phyloP scores from a whole-genome alignment of 176 grass and related monocot species.

The Paspalum vaginatum region DNA sequence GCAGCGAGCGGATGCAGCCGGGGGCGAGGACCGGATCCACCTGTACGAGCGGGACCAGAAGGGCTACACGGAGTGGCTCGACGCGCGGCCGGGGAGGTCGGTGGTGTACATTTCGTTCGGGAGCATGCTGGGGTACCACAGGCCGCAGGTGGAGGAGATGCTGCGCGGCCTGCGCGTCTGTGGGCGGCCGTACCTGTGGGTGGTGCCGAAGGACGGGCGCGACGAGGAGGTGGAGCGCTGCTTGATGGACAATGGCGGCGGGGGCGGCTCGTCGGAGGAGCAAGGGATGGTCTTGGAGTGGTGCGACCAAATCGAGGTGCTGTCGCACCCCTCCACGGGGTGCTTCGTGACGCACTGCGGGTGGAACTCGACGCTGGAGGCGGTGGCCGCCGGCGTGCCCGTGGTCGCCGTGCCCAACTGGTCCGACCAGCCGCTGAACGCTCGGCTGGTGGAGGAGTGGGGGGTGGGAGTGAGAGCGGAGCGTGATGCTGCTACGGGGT shows the following conservation, averaged over 20 bases:
- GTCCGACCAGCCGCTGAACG: conserved; percentile 25
- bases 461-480: conserved; percentile 22
- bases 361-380: conserved; percentile 63
- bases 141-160: conserved; percentile 51
- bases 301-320: conserved; percentile 53
- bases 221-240: neutral
- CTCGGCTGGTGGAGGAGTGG: conserved; percentile 29
- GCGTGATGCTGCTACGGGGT: neutral
- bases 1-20: neutral
- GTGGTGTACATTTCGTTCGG: conserved; percentile 68
- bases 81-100: conserved; percentile 22
- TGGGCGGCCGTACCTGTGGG: conserved; percentile 48
- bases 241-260: neutral
- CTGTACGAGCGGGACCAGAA: conserved; percentile 26
- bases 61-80: conserved; percentile 54
- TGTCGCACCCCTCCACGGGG: conserved; percentile 44
- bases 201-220: conserved; percentile 43
- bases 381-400: neutral
- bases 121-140: conserved; percentile 45
- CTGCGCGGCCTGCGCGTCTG: conserved; percentile 17
- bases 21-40: neutral
- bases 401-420: conserved; percentile 32
- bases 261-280: neutral
- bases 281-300: conserved; percentile 54
- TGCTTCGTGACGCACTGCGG: conserved; percentile 65